Conservation (phyloP, 2,329 filamentous ascomycete genomes). For the Aspergillus sp. region DNA sequence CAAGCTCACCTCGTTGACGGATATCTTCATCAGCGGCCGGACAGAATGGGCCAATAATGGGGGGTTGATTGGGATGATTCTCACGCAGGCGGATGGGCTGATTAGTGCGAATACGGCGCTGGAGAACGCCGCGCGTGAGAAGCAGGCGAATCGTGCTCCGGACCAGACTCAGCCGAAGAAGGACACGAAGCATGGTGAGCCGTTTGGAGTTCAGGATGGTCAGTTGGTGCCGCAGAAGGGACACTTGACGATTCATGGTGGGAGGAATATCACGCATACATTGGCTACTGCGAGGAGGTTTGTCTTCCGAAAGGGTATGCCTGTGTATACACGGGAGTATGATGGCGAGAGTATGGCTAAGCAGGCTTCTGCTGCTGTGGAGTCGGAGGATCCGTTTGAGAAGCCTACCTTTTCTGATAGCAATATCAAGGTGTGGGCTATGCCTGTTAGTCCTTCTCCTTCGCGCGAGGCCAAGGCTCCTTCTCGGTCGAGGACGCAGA, state of each 20-base stretch:
- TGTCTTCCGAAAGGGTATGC: conserved; percentile 78
- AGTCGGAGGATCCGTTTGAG: conserved; percentile 21
- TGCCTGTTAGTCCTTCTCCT: conserved; percentile 49
- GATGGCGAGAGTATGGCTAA: conserved; percentile 26
- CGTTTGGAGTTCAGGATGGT: conserved; percentile 25
- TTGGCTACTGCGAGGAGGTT: conserved; percentile 81
- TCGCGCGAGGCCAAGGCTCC: conserved; percentile 8
- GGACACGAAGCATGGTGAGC: conserved; percentile 14
- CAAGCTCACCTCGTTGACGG: conserved; percentile 60
- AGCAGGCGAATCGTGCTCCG: conserved; percentile 20
- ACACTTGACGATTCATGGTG: conserved; percentile 67
- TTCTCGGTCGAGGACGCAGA: conserved; percentile 11
- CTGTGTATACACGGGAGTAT: conserved; percentile 67
- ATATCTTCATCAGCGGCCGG: conserved; percentile 78
- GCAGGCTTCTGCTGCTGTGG: conserved; percentile 11
- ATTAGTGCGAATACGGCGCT: conserved; percentile 44
- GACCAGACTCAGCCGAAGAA: conserved; percentile 13
- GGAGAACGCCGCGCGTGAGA: conserved; percentile 37
- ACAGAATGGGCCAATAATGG: conserved; percentile 73
- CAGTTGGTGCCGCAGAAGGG: conserved; percentile 19
- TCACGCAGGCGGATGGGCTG: conserved; percentile 72
- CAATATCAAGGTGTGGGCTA: conserved; percentile 78
- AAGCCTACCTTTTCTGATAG: conserved; percentile 70
- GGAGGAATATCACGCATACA: conserved; percentile 72
- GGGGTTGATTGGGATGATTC: conserved; percentile 76